Conservation (phyloP, 441 rosid species). For the Euphorbia schlechtendalii region DNA sequence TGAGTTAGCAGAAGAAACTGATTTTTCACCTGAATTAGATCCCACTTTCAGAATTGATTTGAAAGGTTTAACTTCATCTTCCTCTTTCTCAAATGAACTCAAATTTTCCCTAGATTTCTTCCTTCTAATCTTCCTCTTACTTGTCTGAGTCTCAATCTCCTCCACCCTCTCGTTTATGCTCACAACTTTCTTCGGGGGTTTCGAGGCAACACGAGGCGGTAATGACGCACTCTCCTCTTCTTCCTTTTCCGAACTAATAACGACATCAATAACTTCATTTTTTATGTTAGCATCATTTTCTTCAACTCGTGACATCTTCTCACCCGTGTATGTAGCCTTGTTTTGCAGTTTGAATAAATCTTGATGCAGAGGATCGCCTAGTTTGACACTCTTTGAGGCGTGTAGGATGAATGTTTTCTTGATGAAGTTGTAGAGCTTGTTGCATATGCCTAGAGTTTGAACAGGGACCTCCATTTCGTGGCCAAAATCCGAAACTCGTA, state of each 20-base stretch:
- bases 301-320: neutral
- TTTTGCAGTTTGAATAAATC: neutral
- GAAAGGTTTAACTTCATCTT: constrained; percentile 30
- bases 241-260: neutral
- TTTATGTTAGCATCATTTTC: neutral
- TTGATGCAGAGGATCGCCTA: constrained; percentile 21
- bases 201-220: constrained; percentile 16
- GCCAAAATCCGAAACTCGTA: neutral
- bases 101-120: constrained; percentile 23
- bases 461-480: constrained; percentile 27
- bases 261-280: neutral
- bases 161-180: constrained; percentile 47
- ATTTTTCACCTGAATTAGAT: constrained; percentile 23
- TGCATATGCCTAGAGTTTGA: constrained; percentile 33
- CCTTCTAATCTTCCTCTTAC: constrained; percentile 24
- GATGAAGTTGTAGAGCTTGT: constrained; percentile 35
- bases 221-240: constrained; percentile 17
- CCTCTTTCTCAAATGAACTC: constrained; percentile 22
- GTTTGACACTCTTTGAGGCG: constrained; percentile 30
- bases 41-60: constrained; percentile 44
- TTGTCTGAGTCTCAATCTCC: constrained; percentile 23
- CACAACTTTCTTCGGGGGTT: constrained; percentile 40
- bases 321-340: neutral
- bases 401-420: constrained; percentile 20
- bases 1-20: constrained; percentile 11